phyloP scores from a whole-genome alignment of 176 grass and related monocot genomes.

The Oryza punctata region DNA sequence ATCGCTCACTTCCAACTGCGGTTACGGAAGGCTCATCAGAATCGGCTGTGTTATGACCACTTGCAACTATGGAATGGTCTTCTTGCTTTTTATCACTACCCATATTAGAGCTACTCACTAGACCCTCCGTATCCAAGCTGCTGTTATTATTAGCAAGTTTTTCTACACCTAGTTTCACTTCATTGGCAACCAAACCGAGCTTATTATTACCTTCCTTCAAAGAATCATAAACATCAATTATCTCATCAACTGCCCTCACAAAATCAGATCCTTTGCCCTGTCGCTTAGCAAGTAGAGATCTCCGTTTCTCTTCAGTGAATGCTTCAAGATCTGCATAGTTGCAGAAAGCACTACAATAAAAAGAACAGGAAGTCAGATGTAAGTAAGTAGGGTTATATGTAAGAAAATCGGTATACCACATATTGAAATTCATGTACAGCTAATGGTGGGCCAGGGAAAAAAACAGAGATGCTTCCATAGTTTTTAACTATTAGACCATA shows the following conservation, averaged over 20 bases:
- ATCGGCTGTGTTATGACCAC: constrained; percentile 22
- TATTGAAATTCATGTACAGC: neutral
- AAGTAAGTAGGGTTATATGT: neutral
- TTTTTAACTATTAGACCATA: neutral
- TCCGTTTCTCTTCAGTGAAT: constrained; percentile 97
- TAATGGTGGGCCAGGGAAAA: neutral
- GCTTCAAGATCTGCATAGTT: constrained; percentile 93
- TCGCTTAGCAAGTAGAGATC: constrained; percentile 66
- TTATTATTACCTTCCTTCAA: constrained; percentile 59
- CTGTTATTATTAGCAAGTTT: constrained; percentile 37
- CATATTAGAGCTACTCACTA: constrained; percentile 37
- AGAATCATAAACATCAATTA: constrained; percentile 84
- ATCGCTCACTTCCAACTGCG: constrained; percentile 30
- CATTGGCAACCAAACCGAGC: constrained; percentile 38
- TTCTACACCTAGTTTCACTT: constrained; percentile 35
- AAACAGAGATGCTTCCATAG: neutral
- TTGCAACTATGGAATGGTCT: constrained; percentile 13
- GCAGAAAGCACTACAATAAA: constrained; percentile 86
- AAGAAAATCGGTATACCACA: constrained; percentile 24
- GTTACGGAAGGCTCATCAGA: constrained; percentile 43
- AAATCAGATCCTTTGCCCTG: constrained; percentile 98
- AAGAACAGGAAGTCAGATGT: constrained; percentile 34
- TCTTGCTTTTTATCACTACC: constrained; percentile 36
- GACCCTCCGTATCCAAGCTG: constrained; percentile 30
- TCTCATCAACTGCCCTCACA: constrained; percentile 89